Conservation (phyloP, 331 rosid genomes). For the Rhamnella rubrinervis region DNA sequence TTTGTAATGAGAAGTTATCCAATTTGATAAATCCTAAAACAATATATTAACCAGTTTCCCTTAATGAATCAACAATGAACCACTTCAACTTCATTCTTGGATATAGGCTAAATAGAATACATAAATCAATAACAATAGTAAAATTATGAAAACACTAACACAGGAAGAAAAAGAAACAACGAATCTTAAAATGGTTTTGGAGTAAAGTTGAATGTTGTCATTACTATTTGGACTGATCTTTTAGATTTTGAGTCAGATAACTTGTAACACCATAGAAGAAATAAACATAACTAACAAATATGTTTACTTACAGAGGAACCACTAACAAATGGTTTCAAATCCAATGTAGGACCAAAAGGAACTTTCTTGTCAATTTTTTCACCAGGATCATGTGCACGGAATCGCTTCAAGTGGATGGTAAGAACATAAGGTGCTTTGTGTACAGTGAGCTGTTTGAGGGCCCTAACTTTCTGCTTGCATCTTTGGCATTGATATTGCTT, state of each 20-base stretch:
- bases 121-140: too few species aligned
- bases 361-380: constrained; percentile 83
- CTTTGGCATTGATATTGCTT: constrained; percentile 81
- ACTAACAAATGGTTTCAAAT: constrained; percentile 82
- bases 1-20: too few species aligned
- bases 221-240: too few species aligned
- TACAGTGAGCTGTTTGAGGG: constrained; percentile 81
- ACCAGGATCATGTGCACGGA: constrained; percentile 68
- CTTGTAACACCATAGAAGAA: not conserved
- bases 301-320: constrained; percentile 60
- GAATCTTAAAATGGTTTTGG: too few species aligned
- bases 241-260: not conserved
- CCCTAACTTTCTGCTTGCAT: constrained; percentile 95
- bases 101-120: too few species aligned
- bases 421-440: constrained; percentile 93
- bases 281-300: not conserved
- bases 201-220: too few species aligned
- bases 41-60: too few species aligned
- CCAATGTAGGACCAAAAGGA: constrained; percentile 61
- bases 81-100: too few species aligned
- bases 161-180: too few species aligned
- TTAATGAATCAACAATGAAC: too few species aligned
- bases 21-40: too few species aligned
- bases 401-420: constrained; percentile 80
- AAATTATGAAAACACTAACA: too few species aligned